Conservation (phyloP, 495 filamentous ascomycete species). For the Hypomontagnella submonticulosa region DNA sequence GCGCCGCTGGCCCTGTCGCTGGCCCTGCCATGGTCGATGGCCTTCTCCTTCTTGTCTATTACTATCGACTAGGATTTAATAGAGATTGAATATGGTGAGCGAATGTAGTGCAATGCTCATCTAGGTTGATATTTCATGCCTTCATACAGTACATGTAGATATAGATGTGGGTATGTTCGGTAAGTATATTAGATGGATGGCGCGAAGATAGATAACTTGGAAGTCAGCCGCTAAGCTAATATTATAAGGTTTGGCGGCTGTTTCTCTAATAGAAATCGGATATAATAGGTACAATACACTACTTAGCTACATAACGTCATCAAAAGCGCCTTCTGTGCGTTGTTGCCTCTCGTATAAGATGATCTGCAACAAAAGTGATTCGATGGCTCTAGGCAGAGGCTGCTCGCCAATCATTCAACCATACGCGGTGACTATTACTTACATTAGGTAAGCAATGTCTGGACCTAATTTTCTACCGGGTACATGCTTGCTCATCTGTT, state of each 20-base stretch:
- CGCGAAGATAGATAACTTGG: too few species aligned
- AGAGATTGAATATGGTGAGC: background rate
- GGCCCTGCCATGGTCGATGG: constrained; percentile 13
- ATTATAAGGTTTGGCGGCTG: too few species aligned
- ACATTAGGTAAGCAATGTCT: constrained; percentile 22
- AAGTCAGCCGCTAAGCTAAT: too few species aligned
- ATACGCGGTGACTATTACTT: constrained; percentile 1
- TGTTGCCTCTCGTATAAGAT: constrained; percentile 13
- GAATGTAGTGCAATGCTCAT: background rate
- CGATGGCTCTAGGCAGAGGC: constrained; percentile 5
- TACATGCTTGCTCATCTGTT: too few species aligned
- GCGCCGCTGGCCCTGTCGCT: too few species aligned
- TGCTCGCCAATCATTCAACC: constrained; percentile 7
- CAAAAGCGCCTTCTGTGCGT: constrained; percentile 16
- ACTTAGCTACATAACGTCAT: constrained; percentile 8
- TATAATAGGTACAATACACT: too few species aligned
- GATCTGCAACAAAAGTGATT: constrained; percentile 11
- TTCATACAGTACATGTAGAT: background rate
- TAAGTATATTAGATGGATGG: too few species aligned
- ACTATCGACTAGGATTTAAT: background rate
- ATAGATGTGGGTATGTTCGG: too few species aligned
- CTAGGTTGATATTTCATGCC: background rate
- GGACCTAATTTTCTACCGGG: background rate
- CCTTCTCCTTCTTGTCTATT: background rate
- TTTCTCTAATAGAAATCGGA: too few species aligned